These are phyloP conservation scores for Lichtheimia ornata DNA, from an alignment of 371 early-diverging fungal genomes.

Conservation along the genomic window DNA sequence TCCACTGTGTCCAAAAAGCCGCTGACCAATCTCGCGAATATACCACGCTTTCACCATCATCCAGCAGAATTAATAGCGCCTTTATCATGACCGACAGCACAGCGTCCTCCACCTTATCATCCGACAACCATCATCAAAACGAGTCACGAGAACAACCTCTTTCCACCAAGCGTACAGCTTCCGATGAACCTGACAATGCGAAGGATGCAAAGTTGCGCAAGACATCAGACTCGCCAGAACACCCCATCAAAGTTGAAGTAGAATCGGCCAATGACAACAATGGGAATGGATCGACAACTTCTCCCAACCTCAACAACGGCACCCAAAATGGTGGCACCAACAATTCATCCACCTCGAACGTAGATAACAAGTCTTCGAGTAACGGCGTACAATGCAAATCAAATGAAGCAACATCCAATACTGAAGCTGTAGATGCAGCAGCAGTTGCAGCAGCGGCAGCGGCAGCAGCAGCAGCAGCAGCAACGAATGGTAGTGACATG, in stretches of 20 bases:
- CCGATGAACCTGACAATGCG: conserved; percentile 15
- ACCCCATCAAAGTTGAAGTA: not conserved
- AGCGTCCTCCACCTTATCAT: not conserved
- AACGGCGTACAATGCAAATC: conserved; percentile 4
- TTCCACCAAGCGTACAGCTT: conserved; percentile 16
- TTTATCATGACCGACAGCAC: not conserved
- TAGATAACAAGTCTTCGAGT: not conserved
- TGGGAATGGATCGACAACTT: not conserved
- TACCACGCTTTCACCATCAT: conserved; percentile 2
- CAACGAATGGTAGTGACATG: conserved; percentile 3
- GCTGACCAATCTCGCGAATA: not conserved
- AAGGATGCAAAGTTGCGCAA: conserved; percentile 25
- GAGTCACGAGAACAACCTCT: conserved; percentile 16
- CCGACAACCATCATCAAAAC: conserved; percentile 5
- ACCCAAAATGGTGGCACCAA: not conserved
- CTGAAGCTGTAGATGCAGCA: conserved; percentile 2
- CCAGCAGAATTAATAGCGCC: not conserved
- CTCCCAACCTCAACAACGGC: not conserved
- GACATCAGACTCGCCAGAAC: not conserved
- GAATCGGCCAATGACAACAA: conserved; percentile 7
- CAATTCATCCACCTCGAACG: conserved; percentile 1
- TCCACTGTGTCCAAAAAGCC: conserved; percentile 1
- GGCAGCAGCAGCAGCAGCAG: conserved; percentile 16
- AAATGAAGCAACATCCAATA: not conserved
- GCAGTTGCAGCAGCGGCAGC: conserved; percentile 10